A percentile compares a stretch with the other conserved stretches of the same genome.
phyloP scores from a whole-genome alignment of 2,329 filamentous ascomycete species.

The Ceratocystis lukuohia region DNA sequence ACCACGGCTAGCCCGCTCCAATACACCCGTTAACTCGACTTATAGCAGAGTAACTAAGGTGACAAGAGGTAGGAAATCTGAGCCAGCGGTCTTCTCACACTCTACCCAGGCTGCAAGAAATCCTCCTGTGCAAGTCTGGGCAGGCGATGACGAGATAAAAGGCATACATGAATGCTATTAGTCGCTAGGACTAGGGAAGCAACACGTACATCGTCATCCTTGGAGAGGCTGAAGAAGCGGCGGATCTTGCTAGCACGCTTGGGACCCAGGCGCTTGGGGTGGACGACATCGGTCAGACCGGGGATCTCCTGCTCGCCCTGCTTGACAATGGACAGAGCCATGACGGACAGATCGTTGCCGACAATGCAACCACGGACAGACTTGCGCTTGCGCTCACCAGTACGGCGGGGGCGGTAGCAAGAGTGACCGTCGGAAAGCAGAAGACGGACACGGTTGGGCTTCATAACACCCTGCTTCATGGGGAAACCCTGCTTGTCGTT shows the following conservation, averaged over 20 bases:
- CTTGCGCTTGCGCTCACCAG: slow-evolving; percentile 99
- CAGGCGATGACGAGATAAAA: slow-evolving; percentile 55
- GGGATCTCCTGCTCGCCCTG: slow-evolving; percentile 90
- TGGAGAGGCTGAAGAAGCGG: slow-evolving; percentile 98
- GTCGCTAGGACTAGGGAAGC: slow-evolving; percentile 30
- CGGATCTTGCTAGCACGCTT: slow-evolving; percentile 99
- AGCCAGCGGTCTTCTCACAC: slow-evolving; percentile 38
- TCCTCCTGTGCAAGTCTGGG: slow-evolving; percentile 38
- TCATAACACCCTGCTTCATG: slow-evolving; percentile 99
- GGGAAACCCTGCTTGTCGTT: slow-evolving; percentile 99
- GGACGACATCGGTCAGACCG: slow-evolving; percentile 91
- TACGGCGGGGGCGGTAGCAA: slow-evolving; percentile 97
- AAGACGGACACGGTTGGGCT: slow-evolving; percentile 95
- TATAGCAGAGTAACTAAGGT: neutral
- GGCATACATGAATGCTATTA: slow-evolving; percentile 24
- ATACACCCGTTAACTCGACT: neutral
- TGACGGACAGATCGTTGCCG: slow-evolving; percentile 84
- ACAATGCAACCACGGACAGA: slow-evolving; percentile 98
- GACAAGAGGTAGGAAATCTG: slow-evolving; percentile 14
- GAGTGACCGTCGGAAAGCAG: slow-evolving; percentile 94
- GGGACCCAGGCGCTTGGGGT: slow-evolving; percentile 98
- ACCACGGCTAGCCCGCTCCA: slow-evolving; percentile 12
- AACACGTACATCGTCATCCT: slow-evolving; percentile 98
- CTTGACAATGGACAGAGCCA: slow-evolving; percentile 93
- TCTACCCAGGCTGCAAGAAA: slow-evolving; percentile 39